Evolutionary conservation across 1,284 basidiomycete species (phyloP).

Genomic region (Pseudozyma sp.): DNA sequence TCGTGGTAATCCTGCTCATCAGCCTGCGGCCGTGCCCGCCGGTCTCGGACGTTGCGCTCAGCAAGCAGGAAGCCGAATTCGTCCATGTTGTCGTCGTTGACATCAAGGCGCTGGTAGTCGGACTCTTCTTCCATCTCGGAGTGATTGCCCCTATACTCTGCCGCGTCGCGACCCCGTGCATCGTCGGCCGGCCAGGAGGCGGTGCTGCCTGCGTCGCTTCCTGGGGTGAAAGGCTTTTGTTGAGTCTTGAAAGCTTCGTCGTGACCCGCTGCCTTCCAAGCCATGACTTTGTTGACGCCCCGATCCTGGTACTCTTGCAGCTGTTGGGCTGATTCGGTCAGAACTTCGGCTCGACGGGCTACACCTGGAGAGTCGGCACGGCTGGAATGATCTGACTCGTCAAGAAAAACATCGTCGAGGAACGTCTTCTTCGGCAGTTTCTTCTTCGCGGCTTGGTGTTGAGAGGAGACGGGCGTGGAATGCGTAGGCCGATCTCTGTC

Average conservation of each 20-base stretch:
- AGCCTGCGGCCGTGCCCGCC: not conserved
- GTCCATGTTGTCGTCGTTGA: conserved; percentile 16
- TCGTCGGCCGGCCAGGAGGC: conserved; percentile 20
- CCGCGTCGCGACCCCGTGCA: not conserved
- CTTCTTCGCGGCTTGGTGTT: not conserved
- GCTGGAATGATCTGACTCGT: conserved; percentile 14
- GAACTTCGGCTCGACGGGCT: conserved; percentile 18
- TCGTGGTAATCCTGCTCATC: not conserved
- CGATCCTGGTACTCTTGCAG: conserved; percentile 28
- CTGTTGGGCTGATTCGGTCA: conserved; percentile 16
- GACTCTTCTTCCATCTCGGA: not conserved
- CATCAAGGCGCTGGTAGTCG: not conserved
- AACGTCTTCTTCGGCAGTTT: not conserved
- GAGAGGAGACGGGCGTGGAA: conserved; percentile 24
- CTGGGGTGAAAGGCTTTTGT: not conserved
- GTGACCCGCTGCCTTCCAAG: conserved; percentile 43
- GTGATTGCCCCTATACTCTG: too few species aligned
- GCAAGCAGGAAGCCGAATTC: conserved; percentile 44
- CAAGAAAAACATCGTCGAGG: conserved; percentile 23
- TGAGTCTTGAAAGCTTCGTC: conserved; percentile 2
- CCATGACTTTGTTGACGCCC: conserved; percentile 42
- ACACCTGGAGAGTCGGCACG: conserved; percentile 26
- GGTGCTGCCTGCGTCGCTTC: conserved; percentile 2
- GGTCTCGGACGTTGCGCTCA: conserved; percentile 14
- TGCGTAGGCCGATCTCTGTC: conserved; percentile 15